phyloP scores from a whole-genome alignment of 768 basidiomycete species.

The Brasilioporus rufonigricans region DNA sequence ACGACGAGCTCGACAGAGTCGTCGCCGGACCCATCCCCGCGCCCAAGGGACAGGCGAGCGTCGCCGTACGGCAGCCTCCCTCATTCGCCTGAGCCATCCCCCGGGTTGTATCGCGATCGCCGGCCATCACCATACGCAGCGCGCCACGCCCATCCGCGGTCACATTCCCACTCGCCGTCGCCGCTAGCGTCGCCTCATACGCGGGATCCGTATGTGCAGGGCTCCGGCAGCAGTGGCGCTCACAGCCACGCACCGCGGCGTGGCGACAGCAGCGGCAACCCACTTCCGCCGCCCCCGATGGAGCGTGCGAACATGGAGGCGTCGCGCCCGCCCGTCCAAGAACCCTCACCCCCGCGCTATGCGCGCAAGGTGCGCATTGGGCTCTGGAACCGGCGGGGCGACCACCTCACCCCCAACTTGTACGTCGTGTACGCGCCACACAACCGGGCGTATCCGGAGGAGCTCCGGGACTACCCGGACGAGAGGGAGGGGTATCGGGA shows the following conservation, averaged over 20 bases:
- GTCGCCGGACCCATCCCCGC: slow-evolving; percentile 30
- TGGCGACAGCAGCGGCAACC: slow-evolving; percentile 19
- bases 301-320: slow-evolving; percentile 25
- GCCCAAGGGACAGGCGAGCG: slow-evolving; percentile 22
- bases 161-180: slow-evolving; percentile 14
- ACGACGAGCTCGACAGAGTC: slow-evolving; percentile 16
- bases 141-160: slow-evolving; percentile 3
- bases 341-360: slow-evolving; percentile 29
- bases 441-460: slow-evolving; percentile 52
- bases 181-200: slow-evolving; percentile 12
- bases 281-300: slow-evolving; percentile 29
- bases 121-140: slow-evolving; percentile 22
- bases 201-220: slow-evolving; percentile 16
- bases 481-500: slow-evolving; percentile 56
- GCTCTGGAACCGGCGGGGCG: slow-evolving; percentile 75
- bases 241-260: slow-evolving; percentile 10
- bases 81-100: slow-evolving; percentile 28
- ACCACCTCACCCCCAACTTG: slow-evolving; percentile 55
- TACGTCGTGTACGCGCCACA: slow-evolving; percentile 68
- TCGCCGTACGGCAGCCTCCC: slow-evolving; percentile 19
- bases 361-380: slow-evolving; percentile 47
- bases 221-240: not conserved
- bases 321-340: slow-evolving; percentile 28
- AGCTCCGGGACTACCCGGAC: slow-evolving; percentile 58
- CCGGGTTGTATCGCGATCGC: slow-evolving; percentile 25